Conservation (phyloP, 768 basidiomycete species). For the Leccinum boreale region DNA sequence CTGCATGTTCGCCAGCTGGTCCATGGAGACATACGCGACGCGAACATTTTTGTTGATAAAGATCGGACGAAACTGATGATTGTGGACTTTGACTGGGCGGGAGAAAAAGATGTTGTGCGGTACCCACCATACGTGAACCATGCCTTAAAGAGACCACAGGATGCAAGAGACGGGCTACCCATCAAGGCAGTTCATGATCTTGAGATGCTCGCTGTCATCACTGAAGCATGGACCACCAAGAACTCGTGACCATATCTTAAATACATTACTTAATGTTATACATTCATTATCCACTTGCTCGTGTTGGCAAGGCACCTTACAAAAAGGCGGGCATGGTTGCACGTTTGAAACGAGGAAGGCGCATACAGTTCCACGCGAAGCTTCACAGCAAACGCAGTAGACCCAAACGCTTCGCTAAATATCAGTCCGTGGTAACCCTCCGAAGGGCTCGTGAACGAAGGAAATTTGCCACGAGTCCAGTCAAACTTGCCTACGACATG, state of each 20-base stretch:
- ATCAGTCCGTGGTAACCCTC: slow-evolving; percentile 56
- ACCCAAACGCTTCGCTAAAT: slow-evolving; percentile 50
- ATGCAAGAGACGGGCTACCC: too few relatives aligned
- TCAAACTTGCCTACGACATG: slow-evolving; percentile 48
- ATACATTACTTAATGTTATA: too few relatives aligned
- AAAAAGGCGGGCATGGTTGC: too few relatives aligned
- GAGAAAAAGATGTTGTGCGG: neutral
- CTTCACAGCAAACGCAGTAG: slow-evolving; percentile 49
- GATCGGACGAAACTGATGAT: neutral
- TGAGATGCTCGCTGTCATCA: too few relatives aligned
- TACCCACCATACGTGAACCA: neutral
- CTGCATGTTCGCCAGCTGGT: neutral
- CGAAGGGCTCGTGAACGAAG: slow-evolving; percentile 51
- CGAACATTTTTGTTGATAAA: neutral
- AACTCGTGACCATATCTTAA: too few relatives aligned
- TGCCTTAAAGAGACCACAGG: too few relatives aligned
- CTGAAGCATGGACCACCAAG: too few relatives aligned
- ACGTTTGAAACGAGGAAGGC: too few relatives aligned
- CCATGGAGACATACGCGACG: neutral
- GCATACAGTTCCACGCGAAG: slow-evolving; percentile 44
- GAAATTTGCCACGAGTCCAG: slow-evolving; percentile 53
- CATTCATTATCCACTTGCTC: too few relatives aligned
- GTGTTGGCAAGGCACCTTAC: neutral
- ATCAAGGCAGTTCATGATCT: too few relatives aligned
- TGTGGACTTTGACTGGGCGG: neutral